phyloP scores from a whole-genome alignment of 371 early-diverging fungal species.

The Lichtheimia ornata region DNA sequence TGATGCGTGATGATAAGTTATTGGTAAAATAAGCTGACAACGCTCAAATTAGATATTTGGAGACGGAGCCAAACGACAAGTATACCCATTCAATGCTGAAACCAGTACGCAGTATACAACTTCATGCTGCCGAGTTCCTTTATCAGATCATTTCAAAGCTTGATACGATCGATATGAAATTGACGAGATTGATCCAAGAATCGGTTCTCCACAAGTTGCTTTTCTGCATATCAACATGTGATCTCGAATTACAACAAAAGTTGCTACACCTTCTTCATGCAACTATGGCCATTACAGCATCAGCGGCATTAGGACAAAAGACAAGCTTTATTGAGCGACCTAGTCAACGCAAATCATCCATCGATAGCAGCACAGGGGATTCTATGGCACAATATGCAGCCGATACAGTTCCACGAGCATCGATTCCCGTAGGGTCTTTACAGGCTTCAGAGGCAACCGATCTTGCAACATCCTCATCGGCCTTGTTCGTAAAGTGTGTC shows the following conservation, averaged over 20 bases:
- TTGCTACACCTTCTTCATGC: conserved; percentile 69
- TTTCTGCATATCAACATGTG: conserved; percentile 54
- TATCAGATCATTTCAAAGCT: conserved; percentile 60
- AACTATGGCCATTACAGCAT: conserved; percentile 53
- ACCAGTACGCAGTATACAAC: conserved; percentile 52
- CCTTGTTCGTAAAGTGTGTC: conserved; percentile 62
- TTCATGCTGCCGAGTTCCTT: conserved; percentile 65
- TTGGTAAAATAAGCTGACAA: background rate
- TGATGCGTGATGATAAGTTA: background rate
- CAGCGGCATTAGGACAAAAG: conserved; percentile 22
- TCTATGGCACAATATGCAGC: conserved; percentile 17
- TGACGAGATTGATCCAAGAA: conserved; percentile 60
- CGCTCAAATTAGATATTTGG: conserved; percentile 35
- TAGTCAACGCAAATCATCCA: conserved; percentile 20
- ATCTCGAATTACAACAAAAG: conserved; percentile 71
- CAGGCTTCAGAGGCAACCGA: conserved; percentile 26
- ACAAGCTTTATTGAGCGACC: conserved; percentile 9
- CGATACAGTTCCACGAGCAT: conserved; percentile 11
- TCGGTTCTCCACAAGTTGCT: conserved; percentile 60
- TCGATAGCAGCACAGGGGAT: conserved; percentile 20
- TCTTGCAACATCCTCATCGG: conserved; percentile 39
- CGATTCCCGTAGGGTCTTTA: conserved; percentile 6
- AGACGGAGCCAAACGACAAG: conserved; percentile 36
- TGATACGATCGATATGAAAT: conserved; percentile 52
- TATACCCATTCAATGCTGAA: conserved; percentile 23